These are phyloP conservation scores for Globisporangium sylvaticum DNA, from an alignment of 352 stramenopile species.

Conservation along the genomic window DNA sequence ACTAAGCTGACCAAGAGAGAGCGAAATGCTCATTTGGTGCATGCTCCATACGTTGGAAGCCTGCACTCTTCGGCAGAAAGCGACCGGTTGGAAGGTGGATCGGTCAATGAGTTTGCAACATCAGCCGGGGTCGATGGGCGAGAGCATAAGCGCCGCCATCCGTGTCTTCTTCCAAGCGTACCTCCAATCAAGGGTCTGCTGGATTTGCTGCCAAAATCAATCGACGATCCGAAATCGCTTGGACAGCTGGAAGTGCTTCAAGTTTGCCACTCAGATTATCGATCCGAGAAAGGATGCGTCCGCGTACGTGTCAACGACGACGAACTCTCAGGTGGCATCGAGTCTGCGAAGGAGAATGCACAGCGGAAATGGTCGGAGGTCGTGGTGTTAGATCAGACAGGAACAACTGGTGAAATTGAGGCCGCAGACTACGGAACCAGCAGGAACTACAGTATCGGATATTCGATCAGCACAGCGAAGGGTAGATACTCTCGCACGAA, in stretches of 20 bases:
- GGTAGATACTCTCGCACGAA: constrained; percentile 82
- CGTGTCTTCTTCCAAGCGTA: constrained; percentile 72
- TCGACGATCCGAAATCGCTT: constrained; percentile 48
- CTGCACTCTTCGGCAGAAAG: background rate
- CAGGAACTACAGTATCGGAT: constrained; percentile 76
- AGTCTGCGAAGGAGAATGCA: constrained; percentile 32
- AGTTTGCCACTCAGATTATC: constrained; percentile 75
- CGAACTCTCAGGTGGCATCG: constrained; percentile 20
- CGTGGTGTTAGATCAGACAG: constrained; percentile 69
- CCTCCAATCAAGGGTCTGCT: constrained; percentile 78
- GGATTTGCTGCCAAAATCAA: constrained; percentile 76
- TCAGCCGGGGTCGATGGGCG: background rate
- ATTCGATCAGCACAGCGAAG: constrained; percentile 72
- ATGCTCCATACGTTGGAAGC: constrained; percentile 15
- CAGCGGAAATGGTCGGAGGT: constrained; percentile 74
- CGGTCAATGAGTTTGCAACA: background rate
- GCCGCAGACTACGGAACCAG: constrained; percentile 55
- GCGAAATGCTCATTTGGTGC: constrained; percentile 59
- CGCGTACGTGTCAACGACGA: constrained; percentile 71
- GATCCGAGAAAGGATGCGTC: constrained; percentile 58
- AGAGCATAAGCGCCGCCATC: constrained; percentile 46
- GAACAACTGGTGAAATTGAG: constrained; percentile 73
- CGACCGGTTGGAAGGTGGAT: background rate
- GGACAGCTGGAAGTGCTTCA: constrained; percentile 77
- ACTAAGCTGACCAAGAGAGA: constrained; percentile 27